Conservation (phyloP, 129 eudicot species). For the Arctium lappa region DNA sequence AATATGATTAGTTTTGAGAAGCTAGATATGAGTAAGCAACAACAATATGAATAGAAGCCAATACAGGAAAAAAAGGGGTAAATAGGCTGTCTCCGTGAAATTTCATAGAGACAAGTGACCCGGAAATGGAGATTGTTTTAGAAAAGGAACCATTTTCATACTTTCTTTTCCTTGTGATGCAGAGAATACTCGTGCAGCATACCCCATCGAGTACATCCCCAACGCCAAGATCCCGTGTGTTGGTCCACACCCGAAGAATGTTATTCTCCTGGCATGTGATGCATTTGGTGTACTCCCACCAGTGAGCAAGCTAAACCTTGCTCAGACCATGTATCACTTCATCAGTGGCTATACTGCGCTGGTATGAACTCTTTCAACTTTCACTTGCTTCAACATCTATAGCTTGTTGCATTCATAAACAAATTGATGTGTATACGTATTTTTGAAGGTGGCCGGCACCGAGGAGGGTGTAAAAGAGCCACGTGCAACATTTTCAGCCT, state of each 20-base stretch:
- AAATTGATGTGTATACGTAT: not conserved
- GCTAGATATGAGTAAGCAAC: too few relatives aligned
- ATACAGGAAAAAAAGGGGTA: too few relatives aligned
- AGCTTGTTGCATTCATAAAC: not conserved
- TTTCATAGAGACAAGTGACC: not conserved
- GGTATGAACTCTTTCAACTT: slow-evolving; percentile 32
- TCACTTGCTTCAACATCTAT: not conserved
- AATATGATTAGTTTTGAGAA: too few relatives aligned
- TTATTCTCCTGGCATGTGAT: slow-evolving; percentile 86
- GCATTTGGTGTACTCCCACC: slow-evolving; percentile 99
- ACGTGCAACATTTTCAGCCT: slow-evolving; percentile 90
- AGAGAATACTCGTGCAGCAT: slow-evolving; percentile 97
- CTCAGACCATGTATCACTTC: slow-evolving; percentile 98
- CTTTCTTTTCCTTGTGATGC: not conserved
- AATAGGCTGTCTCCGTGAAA: too few relatives aligned
- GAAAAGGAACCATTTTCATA: not conserved
- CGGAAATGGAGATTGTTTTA: not conserved
- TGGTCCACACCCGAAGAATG: slow-evolving; percentile 94
- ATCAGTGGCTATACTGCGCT: slow-evolving; percentile 98
- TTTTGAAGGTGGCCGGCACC: slow-evolving; percentile 80
- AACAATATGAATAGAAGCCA: too few relatives aligned
- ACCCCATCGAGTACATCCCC: slow-evolving; percentile 92
- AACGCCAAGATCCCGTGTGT: slow-evolving; percentile 91
- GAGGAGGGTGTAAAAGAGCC: slow-evolving; percentile 98
- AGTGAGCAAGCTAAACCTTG: slow-evolving; percentile 88